A percentile compares a stretch with the other conserved stretches of the same genome.
Conservation (phyloP, 108 stramenopile species). For the Skeletonema costatum region DNA sequence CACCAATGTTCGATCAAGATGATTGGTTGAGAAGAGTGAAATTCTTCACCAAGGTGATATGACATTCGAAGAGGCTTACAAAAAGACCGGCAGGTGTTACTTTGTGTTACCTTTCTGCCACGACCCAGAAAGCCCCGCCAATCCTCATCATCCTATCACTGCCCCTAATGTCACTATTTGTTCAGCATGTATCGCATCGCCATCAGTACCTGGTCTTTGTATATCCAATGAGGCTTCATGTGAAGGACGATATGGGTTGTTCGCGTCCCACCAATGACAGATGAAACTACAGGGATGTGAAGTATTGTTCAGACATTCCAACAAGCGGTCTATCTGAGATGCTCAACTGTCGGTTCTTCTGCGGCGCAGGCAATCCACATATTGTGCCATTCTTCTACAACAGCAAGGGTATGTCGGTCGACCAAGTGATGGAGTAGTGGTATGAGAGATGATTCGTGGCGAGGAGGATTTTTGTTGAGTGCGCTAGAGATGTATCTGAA, state of each 20-base stretch:
- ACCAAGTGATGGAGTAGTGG: constrained; percentile 84
- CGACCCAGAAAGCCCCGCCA: constrained; percentile 90
- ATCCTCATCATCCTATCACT: constrained; percentile 93
- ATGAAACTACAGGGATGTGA: constrained; percentile 84
- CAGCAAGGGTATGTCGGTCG: constrained; percentile 81
- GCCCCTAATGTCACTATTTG: constrained; percentile 95
- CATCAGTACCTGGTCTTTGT: constrained; percentile 97
- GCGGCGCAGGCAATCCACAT: constrained; percentile 92
- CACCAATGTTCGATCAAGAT: constrained; percentile 68
- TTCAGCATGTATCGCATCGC: constrained; percentile 89
- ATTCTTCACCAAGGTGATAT: constrained; percentile 84
- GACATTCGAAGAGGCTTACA: constrained; percentile 98
- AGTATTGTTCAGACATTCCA: constrained; percentile 90
- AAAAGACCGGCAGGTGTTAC: constrained; percentile 94
- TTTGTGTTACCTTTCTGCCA: constrained; percentile 97
- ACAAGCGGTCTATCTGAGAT: constrained; percentile 86
- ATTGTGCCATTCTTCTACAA: constrained; percentile 87
- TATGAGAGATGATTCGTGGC: constrained; percentile 68
- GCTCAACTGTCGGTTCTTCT: constrained; percentile 96
- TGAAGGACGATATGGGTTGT: constrained; percentile 86
- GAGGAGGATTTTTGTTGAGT: constrained; percentile 79
- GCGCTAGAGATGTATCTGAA: constrained; percentile 64
- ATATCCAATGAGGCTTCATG: constrained; percentile 73
- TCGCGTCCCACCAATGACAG: constrained; percentile 44
- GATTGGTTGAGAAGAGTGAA: constrained; percentile 74